Evolutionary conservation across 352 stramenopile genomes (phyloP).

Genomic region (Phytophthora meadii): DNA sequence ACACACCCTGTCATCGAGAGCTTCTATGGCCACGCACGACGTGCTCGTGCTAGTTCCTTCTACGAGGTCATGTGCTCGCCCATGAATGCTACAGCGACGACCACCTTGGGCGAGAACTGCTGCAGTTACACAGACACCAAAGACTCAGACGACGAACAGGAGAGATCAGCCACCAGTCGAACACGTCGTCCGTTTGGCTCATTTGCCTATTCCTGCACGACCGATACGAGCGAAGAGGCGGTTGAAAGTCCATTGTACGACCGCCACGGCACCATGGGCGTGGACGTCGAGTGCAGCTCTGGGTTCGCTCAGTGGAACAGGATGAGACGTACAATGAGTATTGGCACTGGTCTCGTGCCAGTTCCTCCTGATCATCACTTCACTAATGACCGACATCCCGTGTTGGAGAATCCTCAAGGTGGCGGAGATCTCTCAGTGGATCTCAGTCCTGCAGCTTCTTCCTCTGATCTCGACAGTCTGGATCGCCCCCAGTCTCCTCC

Average conservation of each 20-base stretch:
- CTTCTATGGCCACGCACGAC: conserved; percentile 68
- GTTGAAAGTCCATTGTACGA: conserved; percentile 35
- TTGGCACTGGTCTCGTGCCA: conserved; percentile 45
- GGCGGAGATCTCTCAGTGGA: conserved; percentile 27
- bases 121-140: conserved; percentile 52
- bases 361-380: conserved; percentile 40
- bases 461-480: conserved; percentile 40
- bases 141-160: conserved; percentile 20
- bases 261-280: conserved; percentile 12
- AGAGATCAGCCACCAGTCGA: conserved; percentile 8
- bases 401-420: conserved; percentile 52
- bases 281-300: conserved; percentile 14
- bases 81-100: conserved; percentile 58
- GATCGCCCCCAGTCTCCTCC: conserved; percentile 24
- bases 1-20: conserved; percentile 81
- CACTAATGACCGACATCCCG: conserved; percentile 6
- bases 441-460: conserved; percentile 35
- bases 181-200: conserved; percentile 48
- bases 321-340: conserved; percentile 44
- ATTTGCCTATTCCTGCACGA: conserved; percentile 76
- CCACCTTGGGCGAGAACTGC: conserved; percentile 66
- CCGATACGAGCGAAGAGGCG: conserved; percentile 69
- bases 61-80: conserved; percentile 86
- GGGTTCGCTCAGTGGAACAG: conserved; percentile 58
- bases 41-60: conserved; percentile 71